A percentile compares a stretch with the other conserved stretches of the same genome.
These are phyloP conservation scores for Xylaria sp. DNA, from an alignment of 2,329 filamentous ascomycete species.

Conservation along the genomic window DNA sequence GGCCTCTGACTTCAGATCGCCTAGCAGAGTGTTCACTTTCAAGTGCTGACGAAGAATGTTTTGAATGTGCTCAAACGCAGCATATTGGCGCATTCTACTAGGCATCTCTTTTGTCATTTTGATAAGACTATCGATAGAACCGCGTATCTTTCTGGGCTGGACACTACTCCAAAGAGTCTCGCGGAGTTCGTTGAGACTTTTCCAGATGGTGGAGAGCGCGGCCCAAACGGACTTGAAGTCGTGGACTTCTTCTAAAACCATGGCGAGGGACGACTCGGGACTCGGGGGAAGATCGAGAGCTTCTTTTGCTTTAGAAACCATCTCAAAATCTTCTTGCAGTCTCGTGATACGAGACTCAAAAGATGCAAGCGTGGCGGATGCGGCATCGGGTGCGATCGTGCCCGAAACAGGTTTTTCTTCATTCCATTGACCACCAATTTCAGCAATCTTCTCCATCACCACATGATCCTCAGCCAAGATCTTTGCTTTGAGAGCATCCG, in stretches of 20 bases:
- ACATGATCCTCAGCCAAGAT: conserved; percentile 94
- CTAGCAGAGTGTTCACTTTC: conserved; percentile 88
- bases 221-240: conserved; percentile 99
- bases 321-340: conserved; percentile 87
- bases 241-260: conserved; percentile 92
- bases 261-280: conserved; percentile 81
- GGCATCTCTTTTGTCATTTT: conserved; percentile 99
- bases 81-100: conserved; percentile 97
- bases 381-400: conserved; percentile 88
- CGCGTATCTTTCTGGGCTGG: conserved; percentile 90
- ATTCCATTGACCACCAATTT: conserved; percentile 89
- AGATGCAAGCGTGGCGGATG: conserved; percentile 80
- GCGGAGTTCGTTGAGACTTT: conserved; percentile 90
- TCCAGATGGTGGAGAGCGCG: conserved; percentile 94
- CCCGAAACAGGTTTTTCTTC: conserved; percentile 97
- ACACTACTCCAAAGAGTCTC: conserved; percentile 96
- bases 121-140: conserved; percentile 88
- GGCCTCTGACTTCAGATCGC: conserved; percentile 94
- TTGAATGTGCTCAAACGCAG: conserved; percentile 99
- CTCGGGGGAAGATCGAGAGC: conserved; percentile 88
- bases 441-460: conserved; percentile 85
- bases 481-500: conserved; percentile 92
- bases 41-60: conserved; percentile 86
- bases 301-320: conserved; percentile 97
- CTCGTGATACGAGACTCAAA: conserved; percentile 89